Evolutionary conservation across 306 rosid genomes (phyloP).

Genomic region (Cyclanthera cordifolia): DNA sequence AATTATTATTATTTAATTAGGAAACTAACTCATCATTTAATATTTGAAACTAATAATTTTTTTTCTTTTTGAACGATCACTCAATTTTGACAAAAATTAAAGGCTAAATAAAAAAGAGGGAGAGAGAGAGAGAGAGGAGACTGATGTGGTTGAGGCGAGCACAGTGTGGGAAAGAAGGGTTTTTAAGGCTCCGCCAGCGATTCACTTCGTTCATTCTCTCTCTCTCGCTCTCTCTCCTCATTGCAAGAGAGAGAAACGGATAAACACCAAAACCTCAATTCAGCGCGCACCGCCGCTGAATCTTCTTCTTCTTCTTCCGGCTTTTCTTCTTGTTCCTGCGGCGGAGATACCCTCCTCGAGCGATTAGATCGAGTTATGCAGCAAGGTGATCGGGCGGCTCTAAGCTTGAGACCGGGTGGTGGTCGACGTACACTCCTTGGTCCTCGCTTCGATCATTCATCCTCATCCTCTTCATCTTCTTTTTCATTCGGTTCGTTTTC

Average conservation of each 20-base stretch:
- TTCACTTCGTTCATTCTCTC: constrained; percentile 20
- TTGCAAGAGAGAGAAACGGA: constrained; percentile 61
- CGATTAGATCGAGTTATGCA: constrained; percentile 83
- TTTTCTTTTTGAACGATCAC: no score
- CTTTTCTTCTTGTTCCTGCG: constrained; percentile 19
- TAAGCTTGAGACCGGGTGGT: constrained; percentile 99
- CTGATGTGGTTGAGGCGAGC: no score
- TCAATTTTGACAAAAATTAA: no score
- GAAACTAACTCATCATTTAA: no score
- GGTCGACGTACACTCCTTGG: constrained; percentile 74
- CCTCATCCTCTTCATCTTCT: constrained; percentile 36
- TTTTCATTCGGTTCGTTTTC: constrained; percentile 56
- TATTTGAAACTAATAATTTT: no score
- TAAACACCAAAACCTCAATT: constrained; percentile 24
- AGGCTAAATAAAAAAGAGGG: not conserved
- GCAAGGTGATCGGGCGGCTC: constrained; percentile 37
- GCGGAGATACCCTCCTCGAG: constrained; percentile 24
- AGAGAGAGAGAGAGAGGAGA: no score
- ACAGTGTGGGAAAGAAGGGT: constrained; percentile 1
- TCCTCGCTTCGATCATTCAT: constrained; percentile 59
- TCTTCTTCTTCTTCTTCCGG: not conserved
- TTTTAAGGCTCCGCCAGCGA: not conserved
- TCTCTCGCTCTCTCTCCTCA: constrained; percentile 36
- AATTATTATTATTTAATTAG: no score
- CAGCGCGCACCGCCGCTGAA: constrained; percentile 34